Conservation (phyloP, 2,329 filamentous ascomycete species). For the Colletotrichum sublineola region DNA sequence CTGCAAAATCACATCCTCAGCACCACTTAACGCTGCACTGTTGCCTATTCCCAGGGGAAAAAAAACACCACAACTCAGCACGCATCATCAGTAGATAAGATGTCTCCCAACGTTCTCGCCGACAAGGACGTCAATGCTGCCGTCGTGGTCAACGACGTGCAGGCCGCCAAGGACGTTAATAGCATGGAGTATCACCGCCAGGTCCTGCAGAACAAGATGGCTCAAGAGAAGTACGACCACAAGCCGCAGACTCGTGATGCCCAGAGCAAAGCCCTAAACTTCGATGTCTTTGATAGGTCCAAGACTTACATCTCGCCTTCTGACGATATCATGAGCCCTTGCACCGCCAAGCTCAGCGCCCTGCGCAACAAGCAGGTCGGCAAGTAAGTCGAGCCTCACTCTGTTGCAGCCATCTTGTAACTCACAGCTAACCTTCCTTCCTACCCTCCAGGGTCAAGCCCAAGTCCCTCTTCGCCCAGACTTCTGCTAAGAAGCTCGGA, state of each 20-base stretch:
- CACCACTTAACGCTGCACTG: conserved; percentile 18
- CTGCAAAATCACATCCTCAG: neutral
- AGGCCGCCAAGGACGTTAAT: conserved; percentile 65
- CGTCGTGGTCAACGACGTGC: conserved; percentile 51
- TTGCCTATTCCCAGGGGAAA: neutral
- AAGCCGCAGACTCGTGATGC: conserved; percentile 7
- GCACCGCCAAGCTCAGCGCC: conserved; percentile 84
- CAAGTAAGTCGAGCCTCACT: conserved; percentile 70
- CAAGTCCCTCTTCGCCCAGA: conserved; percentile 76
- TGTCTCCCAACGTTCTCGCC: conserved; percentile 73
- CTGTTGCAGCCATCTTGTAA: neutral
- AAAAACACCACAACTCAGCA: neutral
- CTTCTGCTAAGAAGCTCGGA: conserved; percentile 72
- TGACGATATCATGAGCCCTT: conserved; percentile 91
- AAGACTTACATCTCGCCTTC: conserved; percentile 82
- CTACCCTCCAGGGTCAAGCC: conserved; percentile 68
- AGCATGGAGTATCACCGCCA: conserved; percentile 85
- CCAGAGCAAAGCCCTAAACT: conserved; percentile 33
- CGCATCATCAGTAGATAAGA: conserved; percentile 49
- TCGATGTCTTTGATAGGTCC: conserved; percentile 47
- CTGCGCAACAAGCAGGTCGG: conserved; percentile 84
- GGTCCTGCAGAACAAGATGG: conserved; percentile 79
- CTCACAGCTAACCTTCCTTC: conserved; percentile 10
- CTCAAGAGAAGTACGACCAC: conserved; percentile 69
- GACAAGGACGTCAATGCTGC: conserved; percentile 75